phyloP scores from a whole-genome alignment of 805 yeast species.

The Kluyveromyces aestuarii region DNA sequence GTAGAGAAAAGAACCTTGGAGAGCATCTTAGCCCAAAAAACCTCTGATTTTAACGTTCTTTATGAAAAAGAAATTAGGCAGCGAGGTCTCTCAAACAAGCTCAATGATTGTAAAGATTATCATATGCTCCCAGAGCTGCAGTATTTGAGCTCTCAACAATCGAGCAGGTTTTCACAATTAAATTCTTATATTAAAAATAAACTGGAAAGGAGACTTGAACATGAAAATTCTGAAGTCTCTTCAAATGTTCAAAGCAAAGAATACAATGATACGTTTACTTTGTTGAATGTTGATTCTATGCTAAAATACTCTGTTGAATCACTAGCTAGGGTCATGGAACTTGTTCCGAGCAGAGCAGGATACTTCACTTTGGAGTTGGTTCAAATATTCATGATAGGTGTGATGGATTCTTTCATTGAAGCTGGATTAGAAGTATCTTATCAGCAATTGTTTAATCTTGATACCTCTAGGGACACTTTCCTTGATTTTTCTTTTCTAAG shows the following conservation, averaged over 20 bases:
- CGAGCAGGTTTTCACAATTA: slow-evolving; percentile 41
- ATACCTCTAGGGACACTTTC: slow-evolving; percentile 17
- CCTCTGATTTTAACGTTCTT: slow-evolving; percentile 24
- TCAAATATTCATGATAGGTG: slow-evolving; percentile 55
- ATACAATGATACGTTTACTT: slow-evolving; percentile 21
- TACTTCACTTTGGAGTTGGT: slow-evolving; percentile 57
- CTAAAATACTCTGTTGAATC: slow-evolving; percentile 69
- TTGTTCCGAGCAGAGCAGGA: slow-evolving; percentile 53
- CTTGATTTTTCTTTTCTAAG: slow-evolving; percentile 40
- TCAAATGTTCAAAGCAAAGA: not conserved
- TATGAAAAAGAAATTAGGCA: slow-evolving; percentile 27
- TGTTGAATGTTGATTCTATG: slow-evolving; percentile 49
- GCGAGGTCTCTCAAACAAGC: slow-evolving; percentile 21
- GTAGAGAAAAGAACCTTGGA: slow-evolving; percentile 63
- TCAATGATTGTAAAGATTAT: slow-evolving; percentile 18
- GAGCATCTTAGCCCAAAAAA: slow-evolving; percentile 24
- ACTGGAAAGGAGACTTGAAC: slow-evolving; percentile 30
- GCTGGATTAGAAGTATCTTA: slow-evolving; percentile 66
- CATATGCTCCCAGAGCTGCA: slow-evolving; percentile 12
- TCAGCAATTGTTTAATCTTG: slow-evolving; percentile 34
- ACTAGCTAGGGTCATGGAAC: slow-evolving; percentile 65
- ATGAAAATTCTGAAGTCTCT: not conserved
- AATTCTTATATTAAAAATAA: slow-evolving; percentile 48
- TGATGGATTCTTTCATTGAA: slow-evolving; percentile 69
- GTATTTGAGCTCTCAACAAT: slow-evolving; percentile 17